A percentile compares a stretch with the other conserved stretches of the same genome.
Evolutionary conservation across 306 rosid genomes (phyloP).

Genomic region (Lathyrus oleraceus): DNA sequence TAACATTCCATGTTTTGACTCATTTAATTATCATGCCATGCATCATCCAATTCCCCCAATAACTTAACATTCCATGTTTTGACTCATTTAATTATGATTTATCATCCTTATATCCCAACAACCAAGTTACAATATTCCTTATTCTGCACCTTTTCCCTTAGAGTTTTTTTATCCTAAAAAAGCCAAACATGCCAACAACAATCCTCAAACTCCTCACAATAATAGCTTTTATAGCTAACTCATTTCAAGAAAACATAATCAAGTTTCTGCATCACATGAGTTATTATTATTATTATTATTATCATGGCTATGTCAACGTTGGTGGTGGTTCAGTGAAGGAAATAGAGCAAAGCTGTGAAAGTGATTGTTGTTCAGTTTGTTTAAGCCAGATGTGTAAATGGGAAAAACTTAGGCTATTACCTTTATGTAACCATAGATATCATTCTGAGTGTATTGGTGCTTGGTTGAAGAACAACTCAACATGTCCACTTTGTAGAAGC

Average conservation of each 20-base stretch:
- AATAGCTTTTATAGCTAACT: conserved; percentile 1
- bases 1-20: too few species aligned
- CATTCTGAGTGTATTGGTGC: conserved; percentile 42
- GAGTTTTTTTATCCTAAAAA: background rate
- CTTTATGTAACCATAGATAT: conserved; percentile 37
- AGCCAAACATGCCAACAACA: background rate
- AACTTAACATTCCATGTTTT: too few species aligned
- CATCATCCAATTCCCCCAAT: too few species aligned
- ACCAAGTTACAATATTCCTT: background rate
- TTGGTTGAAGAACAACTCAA: conserved; percentile 43
- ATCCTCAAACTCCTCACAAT: conserved; percentile 28
- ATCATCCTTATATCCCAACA: too few species aligned
- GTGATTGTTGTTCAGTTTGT: conserved; percentile 41
- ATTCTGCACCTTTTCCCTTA: background rate
- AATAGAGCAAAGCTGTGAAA: background rate
- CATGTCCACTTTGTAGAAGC: conserved; percentile 50
- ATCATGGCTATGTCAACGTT: background rate
- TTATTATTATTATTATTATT: background rate
- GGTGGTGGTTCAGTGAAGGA: background rate
- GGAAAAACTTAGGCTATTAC: conserved; percentile 31
- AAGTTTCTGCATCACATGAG: conserved; percentile 10
- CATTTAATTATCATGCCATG: too few species aligned
- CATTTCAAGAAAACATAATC: conserved; percentile 21
- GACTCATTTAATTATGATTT: too few species aligned
- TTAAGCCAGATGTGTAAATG: conserved; percentile 24